These are phyloP conservation scores for Aspergillus quadrilineatus DNA, from an alignment of 2,329 filamentous ascomycete species.

Conservation along the genomic window DNA sequence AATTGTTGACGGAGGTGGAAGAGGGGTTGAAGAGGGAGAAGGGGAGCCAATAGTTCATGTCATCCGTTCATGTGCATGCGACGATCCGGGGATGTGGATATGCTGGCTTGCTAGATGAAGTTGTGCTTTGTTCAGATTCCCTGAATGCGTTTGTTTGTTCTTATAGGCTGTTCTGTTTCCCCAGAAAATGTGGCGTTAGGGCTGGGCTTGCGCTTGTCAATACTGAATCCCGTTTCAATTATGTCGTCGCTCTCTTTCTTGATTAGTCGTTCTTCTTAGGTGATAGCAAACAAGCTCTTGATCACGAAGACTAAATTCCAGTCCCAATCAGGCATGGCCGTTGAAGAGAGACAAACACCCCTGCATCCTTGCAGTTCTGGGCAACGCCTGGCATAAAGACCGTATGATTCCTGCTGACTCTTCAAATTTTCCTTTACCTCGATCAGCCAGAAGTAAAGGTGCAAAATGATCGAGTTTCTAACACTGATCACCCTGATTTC, in stretches of 20 bases:
- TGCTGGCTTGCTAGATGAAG: not conserved
- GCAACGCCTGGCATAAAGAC: too few relatives aligned
- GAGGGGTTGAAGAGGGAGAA: conserved; percentile 57
- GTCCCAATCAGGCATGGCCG: too few relatives aligned
- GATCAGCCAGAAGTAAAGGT: too few relatives aligned
- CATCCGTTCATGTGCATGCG: not conserved
- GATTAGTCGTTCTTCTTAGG: too few relatives aligned
- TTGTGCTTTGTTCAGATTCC: too few relatives aligned
- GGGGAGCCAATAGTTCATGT: not conserved
- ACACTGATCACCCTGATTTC: not conserved
- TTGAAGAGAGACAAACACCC: too few relatives aligned
- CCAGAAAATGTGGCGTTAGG: not conserved
- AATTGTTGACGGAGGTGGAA: conserved; percentile 60
- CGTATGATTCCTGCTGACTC: too few relatives aligned
- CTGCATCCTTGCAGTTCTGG: too few relatives aligned
- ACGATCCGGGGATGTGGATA: not conserved
- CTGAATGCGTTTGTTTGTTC: not conserved
- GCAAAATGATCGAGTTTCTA: not conserved
- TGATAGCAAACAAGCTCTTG: too few relatives aligned
- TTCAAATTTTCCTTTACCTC: too few relatives aligned
- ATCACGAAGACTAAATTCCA: too few relatives aligned
- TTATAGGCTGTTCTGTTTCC: not conserved
- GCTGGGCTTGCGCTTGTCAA: not conserved
- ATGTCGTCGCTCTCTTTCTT: not conserved
- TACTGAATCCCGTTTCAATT: not conserved